phyloP scores from a whole-genome alignment of 768 basidiomycete genomes.

The Trametes coccinea region DNA sequence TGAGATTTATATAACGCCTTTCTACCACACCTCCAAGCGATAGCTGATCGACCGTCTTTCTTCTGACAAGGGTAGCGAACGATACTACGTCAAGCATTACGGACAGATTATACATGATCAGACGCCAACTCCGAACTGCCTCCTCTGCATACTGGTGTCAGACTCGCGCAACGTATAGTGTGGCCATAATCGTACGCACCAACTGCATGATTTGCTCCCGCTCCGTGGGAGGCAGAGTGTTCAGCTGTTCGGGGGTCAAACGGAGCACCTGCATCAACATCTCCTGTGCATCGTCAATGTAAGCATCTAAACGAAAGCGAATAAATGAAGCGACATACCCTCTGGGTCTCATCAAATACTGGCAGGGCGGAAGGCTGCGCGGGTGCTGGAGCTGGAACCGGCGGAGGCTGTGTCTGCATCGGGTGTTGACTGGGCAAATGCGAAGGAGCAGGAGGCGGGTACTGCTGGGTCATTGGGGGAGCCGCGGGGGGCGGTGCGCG shows the following conservation, averaged over 20 bases:
- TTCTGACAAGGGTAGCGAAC: no score
- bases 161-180: not conserved
- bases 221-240: slow-evolving; percentile 74
- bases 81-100: no score
- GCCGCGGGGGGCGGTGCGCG: slow-evolving; percentile 34
- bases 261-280: slow-evolving; percentile 87
- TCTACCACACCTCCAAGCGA: no score
- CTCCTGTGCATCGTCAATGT: slow-evolving; percentile 43
- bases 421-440: slow-evolving; percentile 35
- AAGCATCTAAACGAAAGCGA: not conserved
- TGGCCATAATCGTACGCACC: slow-evolving; percentile 40
- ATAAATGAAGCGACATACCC: slow-evolving; percentile 33
- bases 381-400: slow-evolving; percentile 34
- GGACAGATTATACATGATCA: not conserved
- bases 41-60: no score
- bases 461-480: slow-evolving; percentile 31
- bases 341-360: slow-evolving; percentile 51
- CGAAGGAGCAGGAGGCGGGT: slow-evolving; percentile 27
- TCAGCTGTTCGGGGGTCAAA: slow-evolving; percentile 82
- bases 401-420: slow-evolving; percentile 31
- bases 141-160: slow-evolving; percentile 4
- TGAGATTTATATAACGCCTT: no score
- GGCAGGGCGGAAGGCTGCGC: slow-evolving; percentile 29
- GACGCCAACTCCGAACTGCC: slow-evolving; percentile 15
- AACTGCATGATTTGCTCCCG: slow-evolving; percentile 78